Evolutionary conservation across 257 asterid genomes (phyloP).

Genomic region (Thymus quinquecostatus): DNA sequence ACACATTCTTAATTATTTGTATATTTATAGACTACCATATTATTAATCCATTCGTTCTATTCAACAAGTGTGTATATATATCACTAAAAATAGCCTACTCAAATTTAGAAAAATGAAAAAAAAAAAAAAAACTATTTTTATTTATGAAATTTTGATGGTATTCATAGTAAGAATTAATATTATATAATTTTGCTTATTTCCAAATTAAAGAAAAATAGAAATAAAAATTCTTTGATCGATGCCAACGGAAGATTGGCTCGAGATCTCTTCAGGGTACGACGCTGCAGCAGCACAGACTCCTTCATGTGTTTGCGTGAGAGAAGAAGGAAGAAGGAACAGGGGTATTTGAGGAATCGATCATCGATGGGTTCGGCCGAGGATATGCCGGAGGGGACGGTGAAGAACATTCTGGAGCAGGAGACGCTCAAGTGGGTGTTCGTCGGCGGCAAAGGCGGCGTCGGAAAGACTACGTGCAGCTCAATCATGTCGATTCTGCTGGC

Average conservation of each 20-base stretch:
- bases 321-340: background rate
- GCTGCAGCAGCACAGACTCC: background rate
- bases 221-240: too few relatives aligned
- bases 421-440: slow-evolving; percentile 88
- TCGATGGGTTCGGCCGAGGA: slow-evolving; percentile 65
- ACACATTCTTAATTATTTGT: too few relatives aligned
- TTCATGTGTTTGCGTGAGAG: slow-evolving; percentile 25
- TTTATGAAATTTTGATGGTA: too few relatives aligned
- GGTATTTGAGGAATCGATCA: background rate
- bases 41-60: too few relatives aligned
- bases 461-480: slow-evolving; percentile 94
- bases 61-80: too few relatives aligned
- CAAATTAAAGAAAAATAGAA: too few relatives aligned
- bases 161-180: too few relatives aligned
- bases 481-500: slow-evolving; percentile 71
- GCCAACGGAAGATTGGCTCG: background rate
- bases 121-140: too few relatives aligned
- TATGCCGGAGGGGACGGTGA: slow-evolving; percentile 65
- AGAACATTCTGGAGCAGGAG: slow-evolving; percentile 76
- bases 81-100: too few relatives aligned
- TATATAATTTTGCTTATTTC: too few relatives aligned
- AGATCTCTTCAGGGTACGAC: slow-evolving; percentile 22
- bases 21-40: too few relatives aligned
- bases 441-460: slow-evolving; percentile 96
- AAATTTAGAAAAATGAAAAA: too few relatives aligned